These are phyloP conservation scores for Linanthus parryae DNA, from an alignment of 148 eudicot genomes.

Conservation along the genomic window DNA sequence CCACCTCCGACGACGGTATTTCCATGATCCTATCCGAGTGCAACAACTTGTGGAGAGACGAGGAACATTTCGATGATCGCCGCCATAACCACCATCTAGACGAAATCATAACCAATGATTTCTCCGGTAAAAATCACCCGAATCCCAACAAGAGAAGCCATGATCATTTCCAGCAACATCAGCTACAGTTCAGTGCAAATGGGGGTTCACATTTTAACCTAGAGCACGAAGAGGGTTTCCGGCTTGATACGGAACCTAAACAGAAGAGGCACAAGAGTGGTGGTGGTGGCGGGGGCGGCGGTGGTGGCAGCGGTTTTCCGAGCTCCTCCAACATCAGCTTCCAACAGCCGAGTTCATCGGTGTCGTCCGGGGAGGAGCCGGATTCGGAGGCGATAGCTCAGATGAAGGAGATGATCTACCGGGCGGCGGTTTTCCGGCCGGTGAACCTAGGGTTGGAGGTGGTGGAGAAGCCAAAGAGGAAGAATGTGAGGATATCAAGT, in stretches of 20 bases:
- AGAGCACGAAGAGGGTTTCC: constrained; percentile 7
- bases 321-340: constrained; percentile 64
- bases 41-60: constrained; percentile 22
- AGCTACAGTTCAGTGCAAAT: background rate
- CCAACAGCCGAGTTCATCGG: constrained; percentile 37
- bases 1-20: no score
- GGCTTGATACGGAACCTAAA: constrained; percentile 18
- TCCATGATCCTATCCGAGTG: constrained; percentile 33
- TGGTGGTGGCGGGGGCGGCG: no score
- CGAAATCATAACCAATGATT: constrained; percentile 4
- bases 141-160: background rate
- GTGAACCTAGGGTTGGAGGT: constrained; percentile 52
- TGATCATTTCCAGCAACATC: constrained; percentile 1
- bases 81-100: background rate
- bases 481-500: constrained; percentile 63
- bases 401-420: constrained; percentile 86
- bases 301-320: no score
- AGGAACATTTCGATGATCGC: background rate
- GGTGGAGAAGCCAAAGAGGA: constrained; percentile 63
- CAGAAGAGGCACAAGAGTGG: constrained; percentile 8
- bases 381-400: constrained; percentile 90
- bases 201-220: constrained; percentile 10
- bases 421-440: constrained; percentile 82
- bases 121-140: no score
- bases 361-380: constrained; percentile 40